Conservation (phyloP, 495 filamentous ascomycete genomes). For the Aspergillus egyptiacus region DNA sequence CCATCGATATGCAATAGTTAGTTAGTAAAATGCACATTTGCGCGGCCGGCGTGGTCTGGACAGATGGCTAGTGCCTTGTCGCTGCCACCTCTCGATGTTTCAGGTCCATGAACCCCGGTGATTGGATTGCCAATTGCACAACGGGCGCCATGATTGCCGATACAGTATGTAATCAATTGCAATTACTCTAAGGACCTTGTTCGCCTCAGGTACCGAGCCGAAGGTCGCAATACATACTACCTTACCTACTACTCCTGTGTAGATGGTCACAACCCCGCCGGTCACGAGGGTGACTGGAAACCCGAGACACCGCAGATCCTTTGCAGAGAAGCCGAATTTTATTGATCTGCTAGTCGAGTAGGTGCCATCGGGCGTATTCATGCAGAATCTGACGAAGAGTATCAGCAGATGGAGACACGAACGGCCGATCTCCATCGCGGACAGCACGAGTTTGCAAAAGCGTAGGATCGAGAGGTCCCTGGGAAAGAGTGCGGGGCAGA, state of each 20-base stretch:
- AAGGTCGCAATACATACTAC: not conserved
- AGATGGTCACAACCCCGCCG: not conserved
- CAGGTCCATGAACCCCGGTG: not conserved
- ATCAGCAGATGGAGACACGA: not conserved
- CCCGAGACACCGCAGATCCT: slow-evolving; percentile 3
- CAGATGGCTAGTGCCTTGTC: slow-evolving; percentile 3
- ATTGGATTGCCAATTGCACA: not conserved
- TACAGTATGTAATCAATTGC: not conserved
- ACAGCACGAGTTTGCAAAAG: not conserved
- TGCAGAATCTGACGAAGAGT: not conserved
- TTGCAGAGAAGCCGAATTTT: slow-evolving; percentile 12
- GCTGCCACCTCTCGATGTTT: slow-evolving; percentile 1
- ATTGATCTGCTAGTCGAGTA: slow-evolving; percentile 2
- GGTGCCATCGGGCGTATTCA: not conserved
- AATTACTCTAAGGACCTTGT: not conserved
- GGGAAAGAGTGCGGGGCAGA: not conserved
- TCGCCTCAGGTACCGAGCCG: slow-evolving; percentile 6
- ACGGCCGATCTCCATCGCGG: not conserved
- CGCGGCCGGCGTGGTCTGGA: slow-evolving; percentile 12
- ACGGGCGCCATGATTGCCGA: not conserved
- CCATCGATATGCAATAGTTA: slow-evolving; percentile 8
- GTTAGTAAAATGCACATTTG: no score
- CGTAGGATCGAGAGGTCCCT: not conserved
- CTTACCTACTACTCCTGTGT: not conserved
- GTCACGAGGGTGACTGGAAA: slow-evolving; percentile 6